Evolutionary conservation across 176 grass and related monocot species (phyloP).

Genomic region (Tillandsia fasciculata): DNA sequence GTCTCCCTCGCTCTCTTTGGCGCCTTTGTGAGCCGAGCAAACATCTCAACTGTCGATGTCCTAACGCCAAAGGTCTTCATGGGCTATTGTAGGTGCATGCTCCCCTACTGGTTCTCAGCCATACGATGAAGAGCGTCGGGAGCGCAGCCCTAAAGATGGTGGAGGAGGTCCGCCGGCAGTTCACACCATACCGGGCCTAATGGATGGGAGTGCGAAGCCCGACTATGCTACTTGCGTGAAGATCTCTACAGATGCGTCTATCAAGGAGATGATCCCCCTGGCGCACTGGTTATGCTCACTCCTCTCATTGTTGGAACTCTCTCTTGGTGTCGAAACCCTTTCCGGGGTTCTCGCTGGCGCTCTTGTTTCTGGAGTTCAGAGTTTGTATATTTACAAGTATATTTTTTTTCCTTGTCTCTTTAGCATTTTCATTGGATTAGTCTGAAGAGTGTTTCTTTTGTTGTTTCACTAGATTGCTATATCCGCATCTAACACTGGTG

Average conservation of each 20-base stretch:
- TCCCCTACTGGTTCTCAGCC: constrained; percentile 92
- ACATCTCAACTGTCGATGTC: constrained; percentile 59
- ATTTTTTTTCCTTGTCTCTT: background rate
- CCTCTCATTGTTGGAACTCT: constrained; percentile 78
- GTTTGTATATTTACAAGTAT: constrained; percentile 11
- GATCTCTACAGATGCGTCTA: constrained; percentile 90
- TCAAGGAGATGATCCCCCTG: constrained; percentile 92
- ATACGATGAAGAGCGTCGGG: constrained; percentile 96
- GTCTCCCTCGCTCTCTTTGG: constrained; percentile 81
- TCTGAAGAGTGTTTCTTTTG: background rate
- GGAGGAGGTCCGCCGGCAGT: constrained; percentile 88
- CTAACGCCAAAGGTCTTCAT: constrained; percentile 80
- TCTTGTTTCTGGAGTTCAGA: constrained; percentile 89
- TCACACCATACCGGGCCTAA: constrained; percentile 71
- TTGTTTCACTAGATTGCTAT: constrained; percentile 51
- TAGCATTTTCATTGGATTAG: background rate
- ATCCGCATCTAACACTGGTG: constrained; percentile 86
- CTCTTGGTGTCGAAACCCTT: constrained; percentile 74
- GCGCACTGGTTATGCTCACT: constrained; percentile 76
- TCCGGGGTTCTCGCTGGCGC: constrained; percentile 85
- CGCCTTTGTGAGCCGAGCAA: constrained; percentile 78
- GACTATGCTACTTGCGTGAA: constrained; percentile 91
- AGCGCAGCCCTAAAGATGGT: constrained; percentile 84
- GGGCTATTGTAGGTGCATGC: constrained; percentile 80
- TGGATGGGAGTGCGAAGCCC: constrained; percentile 69